A percentile compares a stretch with the other conserved stretches of the same genome.
Evolutionary conservation across 106 monocot genomes (phyloP).

Genomic region (Ottelia alismoides): DNA sequence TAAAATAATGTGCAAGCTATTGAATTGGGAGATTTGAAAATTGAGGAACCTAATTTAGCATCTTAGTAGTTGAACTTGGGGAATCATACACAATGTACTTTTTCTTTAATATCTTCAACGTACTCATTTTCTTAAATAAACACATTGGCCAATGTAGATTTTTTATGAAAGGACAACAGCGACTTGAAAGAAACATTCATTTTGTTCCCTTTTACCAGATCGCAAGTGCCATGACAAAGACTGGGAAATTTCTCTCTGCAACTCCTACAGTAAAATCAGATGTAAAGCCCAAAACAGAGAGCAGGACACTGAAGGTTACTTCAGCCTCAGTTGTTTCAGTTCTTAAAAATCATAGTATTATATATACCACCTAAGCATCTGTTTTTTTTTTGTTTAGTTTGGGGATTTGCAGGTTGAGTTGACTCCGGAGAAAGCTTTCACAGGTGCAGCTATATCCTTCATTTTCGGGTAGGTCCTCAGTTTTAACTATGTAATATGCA

Average conservation of each 20-base stretch:
- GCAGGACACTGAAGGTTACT: constrained; percentile 41
- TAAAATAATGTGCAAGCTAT: too few species aligned
- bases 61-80: too few species aligned
- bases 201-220: constrained; percentile 56
- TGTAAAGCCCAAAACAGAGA: constrained; percentile 30
- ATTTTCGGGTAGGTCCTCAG: constrained; percentile 65
- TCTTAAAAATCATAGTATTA: not conserved
- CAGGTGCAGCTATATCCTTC: constrained; percentile 58
- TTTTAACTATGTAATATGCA: too few species aligned
- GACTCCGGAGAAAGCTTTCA: constrained; percentile 55
- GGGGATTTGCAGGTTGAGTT: constrained; percentile 60
- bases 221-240: constrained; percentile 52
- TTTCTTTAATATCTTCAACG: too few species aligned
- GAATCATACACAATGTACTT: too few species aligned
- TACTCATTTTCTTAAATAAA: too few species aligned
- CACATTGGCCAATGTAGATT: too few species aligned
- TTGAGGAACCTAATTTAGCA: too few species aligned
- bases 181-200: too few species aligned
- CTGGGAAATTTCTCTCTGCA: constrained; percentile 43
- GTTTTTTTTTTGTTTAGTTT: constrained; percentile 33
- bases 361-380: too few species aligned
- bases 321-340: not conserved
- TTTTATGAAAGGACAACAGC: too few species aligned
- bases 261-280: constrained; percentile 17
- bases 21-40: too few species aligned